A percentile compares a stretch with the other conserved stretches of the same genome.
These are phyloP conservation scores for Aureobasidium namibiae DNA, from an alignment of 2,329 filamentous ascomycete genomes.

Conservation along the genomic window DNA sequence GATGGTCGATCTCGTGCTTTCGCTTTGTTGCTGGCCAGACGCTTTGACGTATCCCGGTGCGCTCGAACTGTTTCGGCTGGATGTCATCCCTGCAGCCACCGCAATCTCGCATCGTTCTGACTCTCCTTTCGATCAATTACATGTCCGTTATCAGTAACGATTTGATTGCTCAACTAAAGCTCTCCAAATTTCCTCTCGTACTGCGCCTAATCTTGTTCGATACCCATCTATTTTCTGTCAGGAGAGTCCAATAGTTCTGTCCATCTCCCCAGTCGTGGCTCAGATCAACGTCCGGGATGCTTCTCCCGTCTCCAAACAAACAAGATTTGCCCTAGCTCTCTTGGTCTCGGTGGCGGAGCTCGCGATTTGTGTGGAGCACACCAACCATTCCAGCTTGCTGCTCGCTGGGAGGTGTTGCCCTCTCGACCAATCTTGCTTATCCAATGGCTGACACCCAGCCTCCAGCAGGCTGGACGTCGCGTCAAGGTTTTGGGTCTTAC, in stretches of 20 bases:
- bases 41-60: conserved; percentile 5
- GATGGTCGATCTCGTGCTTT: conserved; percentile 2
- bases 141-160: conserved; percentile 12
- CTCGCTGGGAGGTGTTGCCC: neutral
- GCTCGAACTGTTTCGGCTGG: conserved; percentile 10
- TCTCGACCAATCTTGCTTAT: neutral
- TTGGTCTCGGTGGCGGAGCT: conserved; percentile 4
- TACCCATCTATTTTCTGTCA: neutral
- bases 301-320: conserved; percentile 10
- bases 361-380: conserved; percentile 1
- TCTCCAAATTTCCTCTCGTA: conserved; percentile 1
- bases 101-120: conserved; percentile 12
- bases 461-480: neutral
- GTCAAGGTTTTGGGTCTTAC: conserved; percentile 2
- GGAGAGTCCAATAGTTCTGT: conserved; percentile 4
- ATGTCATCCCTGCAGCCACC: conserved; percentile 13
- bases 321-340: conserved; percentile 2
- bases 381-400: conserved; percentile 8
- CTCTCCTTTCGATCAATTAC: conserved; percentile 6
- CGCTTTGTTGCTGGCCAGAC: neutral
- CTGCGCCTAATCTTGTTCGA: neutral
- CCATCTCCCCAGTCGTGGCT: neutral
- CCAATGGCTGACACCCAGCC: neutral
- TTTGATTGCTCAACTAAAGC: conserved; percentile 4
- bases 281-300: conserved; percentile 11